Evolutionary conservation across 2,329 filamentous ascomycete species (phyloP), one percentile per base, ranked within the genome.

Genomic region (Epichloe bromicola): DNA sequence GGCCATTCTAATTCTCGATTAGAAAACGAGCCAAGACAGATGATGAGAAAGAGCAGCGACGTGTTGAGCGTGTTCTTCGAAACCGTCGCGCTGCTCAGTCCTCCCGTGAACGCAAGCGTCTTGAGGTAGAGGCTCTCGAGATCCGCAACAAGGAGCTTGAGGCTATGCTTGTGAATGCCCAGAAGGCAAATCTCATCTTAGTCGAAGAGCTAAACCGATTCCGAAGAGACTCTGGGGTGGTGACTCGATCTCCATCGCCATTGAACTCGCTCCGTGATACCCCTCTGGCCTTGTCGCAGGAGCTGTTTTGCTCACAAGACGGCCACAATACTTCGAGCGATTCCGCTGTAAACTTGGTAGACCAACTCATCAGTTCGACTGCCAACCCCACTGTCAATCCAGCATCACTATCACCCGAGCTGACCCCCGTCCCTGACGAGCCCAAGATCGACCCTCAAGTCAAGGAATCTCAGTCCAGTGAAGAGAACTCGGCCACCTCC

Each of bases 21-120:
- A 88, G 86, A 58, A 98, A 98, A 80, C 88, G 93, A 55, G 93
- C 93, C 60, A 98, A 97, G 79, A 98, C 93, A 3, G 91, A 95
- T 62, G 93, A 96, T 63, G 93, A 98, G 70, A 98, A 98, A 73
- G 93, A 97, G 71, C 93, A 98, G 70, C 86, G 93, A 43, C 86
- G 93, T 55, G 94, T 97, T 51, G 93, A 98, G 74, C 88, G 93
- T 55, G 93, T 98, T 57, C 88, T 97, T 60, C 85, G 93, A 43
- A 98, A 98, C 66, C 88, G 93, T 58, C 87, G 90, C 53, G 93
- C 93, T 44, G 93, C 93, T 40, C 93, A 97, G 75, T 96, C 94
- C 53, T 98, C 93, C 4, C 79, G 93, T 48, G 93, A 98, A 69
- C 86, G 90, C 54, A 95, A 96, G 76, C 81, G 90, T 52, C 76